These are phyloP conservation scores for Amylocarpus encephaloides DNA, from an alignment of 2,329 filamentous ascomycete species.

Conservation along the genomic window DNA sequence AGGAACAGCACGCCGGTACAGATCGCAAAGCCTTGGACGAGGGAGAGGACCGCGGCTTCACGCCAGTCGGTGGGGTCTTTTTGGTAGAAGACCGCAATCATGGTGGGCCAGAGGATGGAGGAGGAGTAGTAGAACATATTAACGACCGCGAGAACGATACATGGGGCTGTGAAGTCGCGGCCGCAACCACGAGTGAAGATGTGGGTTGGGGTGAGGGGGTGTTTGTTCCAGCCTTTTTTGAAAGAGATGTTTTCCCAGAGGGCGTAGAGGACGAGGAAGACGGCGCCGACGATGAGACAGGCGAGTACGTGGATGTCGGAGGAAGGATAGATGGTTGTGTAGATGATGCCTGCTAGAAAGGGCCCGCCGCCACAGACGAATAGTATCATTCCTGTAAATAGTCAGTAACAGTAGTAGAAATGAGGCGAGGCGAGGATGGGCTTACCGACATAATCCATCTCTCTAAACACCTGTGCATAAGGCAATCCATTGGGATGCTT, in stretches of 20 bases:
- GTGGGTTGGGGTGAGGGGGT: conserved; percentile 32
- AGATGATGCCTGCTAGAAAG: conserved; percentile 37
- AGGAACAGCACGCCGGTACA: conserved; percentile 35
- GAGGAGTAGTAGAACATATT: conserved; percentile 48
- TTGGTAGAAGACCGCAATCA: conserved; percentile 41
- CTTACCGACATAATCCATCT: conserved; percentile 36
- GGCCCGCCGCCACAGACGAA: conserved; percentile 34
- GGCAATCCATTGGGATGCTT: conserved; percentile 1
- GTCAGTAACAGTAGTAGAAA: not conserved
- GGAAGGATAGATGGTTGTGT: conserved; percentile 33
- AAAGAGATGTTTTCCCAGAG: conserved; percentile 31
- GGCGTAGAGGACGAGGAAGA: conserved; percentile 33
- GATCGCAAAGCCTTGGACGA: conserved; percentile 41
- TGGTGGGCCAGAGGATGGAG: conserved; percentile 41
- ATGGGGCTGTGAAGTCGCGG: conserved; percentile 42
- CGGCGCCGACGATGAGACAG: conserved; percentile 33
- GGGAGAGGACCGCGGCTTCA: conserved; percentile 34
- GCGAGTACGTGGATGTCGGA: conserved; percentile 35
- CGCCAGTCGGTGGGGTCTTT: conserved; percentile 24
- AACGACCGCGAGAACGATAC: conserved; percentile 39
- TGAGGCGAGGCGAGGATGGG: conserved; percentile 8
- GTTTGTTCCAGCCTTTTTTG: not conserved
- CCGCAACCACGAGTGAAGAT: conserved; percentile 41
- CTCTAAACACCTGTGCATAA: conserved; percentile 31
- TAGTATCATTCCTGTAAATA: conserved; percentile 18